Percentiles rank a stretch among this genome's conserved stretches.
phyloP scores from a whole-genome alignment of 176 grass and related monocot species.

The sorghum (Sorghum bicolor) region DNA sequence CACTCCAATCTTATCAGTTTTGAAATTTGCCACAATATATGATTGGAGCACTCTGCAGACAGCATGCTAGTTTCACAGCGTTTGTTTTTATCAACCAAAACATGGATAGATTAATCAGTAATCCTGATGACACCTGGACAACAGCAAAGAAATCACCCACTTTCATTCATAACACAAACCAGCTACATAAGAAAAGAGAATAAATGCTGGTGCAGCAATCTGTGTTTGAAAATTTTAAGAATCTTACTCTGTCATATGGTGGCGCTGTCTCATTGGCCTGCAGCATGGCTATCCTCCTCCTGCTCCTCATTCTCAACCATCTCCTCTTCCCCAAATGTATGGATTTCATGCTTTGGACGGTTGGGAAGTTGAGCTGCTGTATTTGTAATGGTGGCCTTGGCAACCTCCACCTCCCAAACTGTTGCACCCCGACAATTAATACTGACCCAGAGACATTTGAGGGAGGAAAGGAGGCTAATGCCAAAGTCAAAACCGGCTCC shows the following conservation, averaged over 20 bases:
- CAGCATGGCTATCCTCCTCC: not conserved
- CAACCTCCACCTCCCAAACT: slow-evolving; percentile 17
- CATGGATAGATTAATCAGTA: not conserved
- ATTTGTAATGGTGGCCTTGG: slow-evolving; percentile 1
- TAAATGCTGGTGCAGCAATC: not conserved
- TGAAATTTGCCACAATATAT: not conserved
- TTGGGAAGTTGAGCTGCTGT: slow-evolving; percentile 4
- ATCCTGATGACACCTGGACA: not conserved
- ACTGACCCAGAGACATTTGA: slow-evolving; percentile 11
- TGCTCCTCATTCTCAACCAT: not conserved
- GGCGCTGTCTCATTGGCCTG: not conserved
- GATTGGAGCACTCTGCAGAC: not conserved
- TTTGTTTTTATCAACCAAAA: not conserved
- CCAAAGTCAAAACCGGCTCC: slow-evolving; percentile 21
- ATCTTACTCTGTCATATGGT: not conserved
- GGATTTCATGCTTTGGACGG: not conserved
- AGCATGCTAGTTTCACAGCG: not conserved
- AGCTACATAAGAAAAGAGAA: not conserved
- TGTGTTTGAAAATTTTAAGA: not conserved
- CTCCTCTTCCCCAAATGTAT: not conserved
- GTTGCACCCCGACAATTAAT: slow-evolving; percentile 9
- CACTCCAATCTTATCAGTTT: not conserved
- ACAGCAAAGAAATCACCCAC: not conserved
- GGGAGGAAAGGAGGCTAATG: slow-evolving; percentile 18
- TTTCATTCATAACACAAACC: not conserved